Base-by-base conservation (phyloP, 441 rosid species). In the Pelargonium citronellum region DNA sequence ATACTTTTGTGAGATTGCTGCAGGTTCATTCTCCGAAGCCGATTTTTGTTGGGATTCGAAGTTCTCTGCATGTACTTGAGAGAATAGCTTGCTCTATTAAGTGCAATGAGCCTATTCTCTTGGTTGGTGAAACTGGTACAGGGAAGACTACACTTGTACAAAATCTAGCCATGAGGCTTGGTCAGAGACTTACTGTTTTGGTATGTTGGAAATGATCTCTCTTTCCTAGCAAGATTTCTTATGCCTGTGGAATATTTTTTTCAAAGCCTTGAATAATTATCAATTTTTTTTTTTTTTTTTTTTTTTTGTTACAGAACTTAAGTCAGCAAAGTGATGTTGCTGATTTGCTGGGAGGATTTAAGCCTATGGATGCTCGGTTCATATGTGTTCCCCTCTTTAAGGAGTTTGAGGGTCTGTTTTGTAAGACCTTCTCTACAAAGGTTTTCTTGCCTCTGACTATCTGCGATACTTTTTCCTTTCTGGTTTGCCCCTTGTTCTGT, bases 91-190 rank as follows among this genome's bases (percentile, higher is more conserved):
- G 90, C 79, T 87, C 89, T 75, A 89, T 90, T 12, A 87, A 86
- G 85, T 77, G 80, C 84, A 89, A 88, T 41, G 98, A 95, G 83
- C 88, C 99, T 78, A 90, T 95, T 82, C 95, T 95, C 71, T 83
- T 95, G 81, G 97, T 95, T 78, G 99, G 99, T 73, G 99, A 95
- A 88, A 95, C 98, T 74, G 99, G 99, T 80, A 92, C 97, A 1
- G 99, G 98, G 77, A 95, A 95, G 87, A 92, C 99, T 62, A 95
- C 99, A 37, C 89, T 95, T 69, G 97, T 95, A 68, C 99, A 95
- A 81, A 86, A 87, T 80, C 80, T 95, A 74, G 97, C 98, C 34
- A 72, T 46, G 65, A 88, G 87, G 89, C 84, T 89, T 41, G 94
- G 98, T 66, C 96, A 91, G 86, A 91, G 79, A 75, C 92, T 92